Base-by-base conservation (phyloP, 2,329 filamentous ascomycete genomes). In the Penicillium nordicum region DNA sequence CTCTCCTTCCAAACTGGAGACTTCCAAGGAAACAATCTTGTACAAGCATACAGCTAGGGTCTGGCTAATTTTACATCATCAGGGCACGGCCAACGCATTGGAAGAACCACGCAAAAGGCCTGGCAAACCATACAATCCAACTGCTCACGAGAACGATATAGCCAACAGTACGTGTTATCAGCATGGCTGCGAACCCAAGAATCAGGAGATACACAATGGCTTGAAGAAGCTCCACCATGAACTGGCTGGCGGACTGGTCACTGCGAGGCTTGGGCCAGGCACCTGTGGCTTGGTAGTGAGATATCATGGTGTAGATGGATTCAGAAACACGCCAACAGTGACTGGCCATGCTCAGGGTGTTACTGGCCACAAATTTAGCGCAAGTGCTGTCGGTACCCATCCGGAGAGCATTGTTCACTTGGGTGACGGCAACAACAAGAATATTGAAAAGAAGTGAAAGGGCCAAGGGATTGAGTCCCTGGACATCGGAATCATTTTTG, bases 101-200 rank as follows among this genome's bases (percentile, higher is more conserved):
- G 46, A 73, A 62, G 8, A 67, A 50, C 68, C 70, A 72, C 0
- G 65, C 67, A 61, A 74, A 68, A 1, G 73, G 73, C 40, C 57
- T 67, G 2, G 64, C 62, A 50, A 74, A 63, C 73, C 73, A 76
- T 12, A 72, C 50, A 29, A 75, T 59, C 73, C 73, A 76, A 21
- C 65, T 69, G 5, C 67, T 68, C 34, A 74, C 52, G 21, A 74
- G 61, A 38, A 72, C 64, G 40, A 74, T 50, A 32, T 73, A 73
- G 2, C 67, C 63, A 4, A 68, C 67, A 47, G 63, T 61, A 18
- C 70, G 69, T 3, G 67, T 64, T 5, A 75, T 46, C 2, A 74
- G 23, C 50, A 73, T 59, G 34, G 68, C 62, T 4, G 69, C 58
- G 45, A 72, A 71, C 0, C 66, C 71, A 30, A 76, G 62, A 37